These are phyloP conservation scores for Globisporangium viniferum DNA, from an alignment of 352 stramenopile species.

Conservation along the genomic window DNA sequence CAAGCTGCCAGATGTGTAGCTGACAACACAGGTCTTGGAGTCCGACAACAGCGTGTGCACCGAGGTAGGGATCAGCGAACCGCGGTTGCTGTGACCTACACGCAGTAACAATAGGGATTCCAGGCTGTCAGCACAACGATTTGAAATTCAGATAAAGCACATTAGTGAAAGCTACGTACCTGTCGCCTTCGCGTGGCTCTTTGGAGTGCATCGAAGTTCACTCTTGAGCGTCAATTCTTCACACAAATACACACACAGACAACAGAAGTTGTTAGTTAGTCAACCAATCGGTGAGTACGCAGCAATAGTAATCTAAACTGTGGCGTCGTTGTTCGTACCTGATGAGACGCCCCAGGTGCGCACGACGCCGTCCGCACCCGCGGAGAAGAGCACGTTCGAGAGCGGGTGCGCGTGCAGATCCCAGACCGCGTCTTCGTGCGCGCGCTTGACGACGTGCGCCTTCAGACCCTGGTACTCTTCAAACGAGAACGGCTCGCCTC, in stretches of 20 bases:
- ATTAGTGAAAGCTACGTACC: slow-evolving; percentile 21
- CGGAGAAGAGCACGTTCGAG: slow-evolving; percentile 81
- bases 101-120: not conserved
- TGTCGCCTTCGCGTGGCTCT: slow-evolving; percentile 46
- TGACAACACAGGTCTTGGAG: slow-evolving; percentile 75
- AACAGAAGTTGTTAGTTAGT: not conserved
- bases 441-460: slow-evolving; percentile 61
- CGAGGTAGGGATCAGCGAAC: slow-evolving; percentile 66
- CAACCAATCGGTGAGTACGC: not conserved
- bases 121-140: not conserved
- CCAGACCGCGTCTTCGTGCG: slow-evolving; percentile 83
- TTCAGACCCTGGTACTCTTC: slow-evolving; percentile 75
- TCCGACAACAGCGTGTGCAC: slow-evolving; percentile 70
- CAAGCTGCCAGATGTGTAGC: slow-evolving; percentile 69
- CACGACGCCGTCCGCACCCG: slow-evolving; percentile 73
- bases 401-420: slow-evolving; percentile 77
- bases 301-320: not conserved
- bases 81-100: slow-evolving; percentile 42
- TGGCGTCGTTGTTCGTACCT: slow-evolving; percentile 29
- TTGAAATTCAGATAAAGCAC: not conserved
- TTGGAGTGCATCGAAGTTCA: slow-evolving; percentile 58
- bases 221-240: slow-evolving; percentile 75
- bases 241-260: not conserved
- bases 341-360: slow-evolving; percentile 73
- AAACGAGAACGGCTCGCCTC: slow-evolving; percentile 62